Percentiles rank a stretch among this genome's conserved stretches.
These are phyloP conservation scores for Juglanconis oblonga DNA, from an alignment of 2,329 filamentous ascomycete genomes.

Conservation along the genomic window DNA sequence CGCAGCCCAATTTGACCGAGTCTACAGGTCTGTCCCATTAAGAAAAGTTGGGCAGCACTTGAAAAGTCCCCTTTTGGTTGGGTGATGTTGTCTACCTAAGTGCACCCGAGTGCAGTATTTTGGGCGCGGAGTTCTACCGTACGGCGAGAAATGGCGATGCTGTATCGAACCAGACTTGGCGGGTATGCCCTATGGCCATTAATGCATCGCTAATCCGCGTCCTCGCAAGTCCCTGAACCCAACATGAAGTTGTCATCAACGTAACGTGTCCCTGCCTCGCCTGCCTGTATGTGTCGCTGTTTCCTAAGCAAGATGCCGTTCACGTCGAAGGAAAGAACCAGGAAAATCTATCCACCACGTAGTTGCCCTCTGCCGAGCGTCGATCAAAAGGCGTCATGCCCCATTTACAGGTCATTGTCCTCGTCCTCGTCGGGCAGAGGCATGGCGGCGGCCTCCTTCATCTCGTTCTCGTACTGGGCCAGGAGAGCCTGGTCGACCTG, in stretches of 20 bases:
- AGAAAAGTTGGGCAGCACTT: neutral
- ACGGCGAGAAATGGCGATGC: constrained; percentile 14
- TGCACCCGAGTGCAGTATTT: constrained; percentile 17
- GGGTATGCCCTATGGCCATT: constrained; percentile 15
- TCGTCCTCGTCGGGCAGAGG: constrained; percentile 96
- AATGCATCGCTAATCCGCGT: constrained; percentile 17
- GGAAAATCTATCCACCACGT: constrained; percentile 19
- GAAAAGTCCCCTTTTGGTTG: constrained; percentile 5
- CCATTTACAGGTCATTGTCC: constrained; percentile 60
- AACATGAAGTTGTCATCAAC: constrained; percentile 16
- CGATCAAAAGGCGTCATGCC: neutral
- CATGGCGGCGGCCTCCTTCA: constrained; percentile 74
- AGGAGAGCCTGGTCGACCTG: constrained; percentile 82
- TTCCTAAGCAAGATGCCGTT: constrained; percentile 20
- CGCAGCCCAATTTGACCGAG: too few relatives aligned
- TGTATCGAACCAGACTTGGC: constrained; percentile 14
- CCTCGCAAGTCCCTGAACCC: constrained; percentile 16
- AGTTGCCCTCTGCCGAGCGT: constrained; percentile 3
- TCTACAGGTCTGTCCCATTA: neutral
- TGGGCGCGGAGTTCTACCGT: constrained; percentile 16
- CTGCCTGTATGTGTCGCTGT: constrained; percentile 18
- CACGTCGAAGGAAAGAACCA: constrained; percentile 16
- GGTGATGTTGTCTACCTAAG: constrained; percentile 20
- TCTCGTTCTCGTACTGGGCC: constrained; percentile 81
- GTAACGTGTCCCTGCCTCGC: constrained; percentile 14